Conservation (phyloP, 2,329 filamentous ascomycete genomes). For the Dactylellina cionopaga region DNA sequence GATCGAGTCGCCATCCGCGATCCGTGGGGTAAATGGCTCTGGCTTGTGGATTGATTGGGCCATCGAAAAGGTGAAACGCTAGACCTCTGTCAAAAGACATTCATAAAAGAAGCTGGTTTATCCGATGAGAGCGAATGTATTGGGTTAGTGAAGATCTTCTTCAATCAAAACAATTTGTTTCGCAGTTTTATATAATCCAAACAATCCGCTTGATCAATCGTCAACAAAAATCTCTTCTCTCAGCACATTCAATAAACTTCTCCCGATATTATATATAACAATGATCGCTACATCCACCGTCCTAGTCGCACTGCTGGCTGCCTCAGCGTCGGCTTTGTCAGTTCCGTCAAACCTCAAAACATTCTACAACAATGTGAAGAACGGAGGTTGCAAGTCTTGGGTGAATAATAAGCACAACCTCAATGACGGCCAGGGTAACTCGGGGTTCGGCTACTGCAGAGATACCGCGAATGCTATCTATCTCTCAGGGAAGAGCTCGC, state of each 20-base stretch:
- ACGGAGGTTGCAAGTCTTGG: conserved; percentile 31
- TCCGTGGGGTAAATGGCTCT: too few relatives aligned
- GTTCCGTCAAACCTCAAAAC: conserved; percentile 27
- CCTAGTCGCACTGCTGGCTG: conserved; percentile 3
- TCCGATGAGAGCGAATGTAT: too few relatives aligned
- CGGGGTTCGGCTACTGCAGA: conserved; percentile 63
- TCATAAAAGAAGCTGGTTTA: too few relatives aligned
- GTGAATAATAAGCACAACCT: conserved; percentile 18
- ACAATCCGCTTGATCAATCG: too few relatives aligned
- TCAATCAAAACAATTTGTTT: too few relatives aligned
- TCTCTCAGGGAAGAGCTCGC: conserved; percentile 62
- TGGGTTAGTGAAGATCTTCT: too few relatives aligned
- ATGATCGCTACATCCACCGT: conserved; percentile 7
- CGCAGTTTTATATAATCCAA: too few relatives aligned
- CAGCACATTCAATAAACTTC: conserved; percentile 63
- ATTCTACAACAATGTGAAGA: conserved; percentile 42
- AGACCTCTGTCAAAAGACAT: too few relatives aligned
- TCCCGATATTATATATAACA: conserved; percentile 65
- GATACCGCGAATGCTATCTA: conserved; percentile 65
- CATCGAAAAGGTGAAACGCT: too few relatives aligned
- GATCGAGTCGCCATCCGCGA: too few relatives aligned
- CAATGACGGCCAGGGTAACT: conserved; percentile 53
- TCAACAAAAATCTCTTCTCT: conserved; percentile 73
- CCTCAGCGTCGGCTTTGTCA: too few relatives aligned
- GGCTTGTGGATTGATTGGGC: too few relatives aligned